Evolutionary conservation across 2,329 filamentous ascomycete species (phyloP), one percentile per base, ranked within the genome.

Genomic region (Aspergillus tamarii): DNA sequence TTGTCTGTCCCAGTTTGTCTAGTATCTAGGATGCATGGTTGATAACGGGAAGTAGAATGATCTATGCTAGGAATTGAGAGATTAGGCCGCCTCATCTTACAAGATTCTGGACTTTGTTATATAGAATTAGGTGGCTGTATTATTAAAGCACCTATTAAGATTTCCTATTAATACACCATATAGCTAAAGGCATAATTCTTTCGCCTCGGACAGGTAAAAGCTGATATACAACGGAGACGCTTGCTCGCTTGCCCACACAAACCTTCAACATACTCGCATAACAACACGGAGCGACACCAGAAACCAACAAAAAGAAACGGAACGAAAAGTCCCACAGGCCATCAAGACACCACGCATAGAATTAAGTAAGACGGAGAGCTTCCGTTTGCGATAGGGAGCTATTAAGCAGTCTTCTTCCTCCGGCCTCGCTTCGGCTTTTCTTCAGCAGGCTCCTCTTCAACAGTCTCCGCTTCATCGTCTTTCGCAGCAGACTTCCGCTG

Each of bases 21-120:
- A 58, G 65, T 66, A 52, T 63, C 66, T 62, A 55, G 41, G 61
- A 56, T 65, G 46, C 55, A 62, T 65, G 61, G 59, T 61, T 62
- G 62, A 67, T 66, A 63, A 53, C 28, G 48, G 52, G 67, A 61
- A 61, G 66, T 61, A 69, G 72, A 70, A 68, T 76, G 73, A 77
- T 77, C 72, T 73, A 70, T 70, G 69, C 69, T 70, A 74, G 71
- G 71, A 78, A 79, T 76, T 77, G 74, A 79, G 74, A 79, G 71
- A 79, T 76, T 76, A 71, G 79, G 79, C 79, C 79, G 76, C 78
- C 79, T 81, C 79, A 78, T 43, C 55, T 2, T 12, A 41, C 57
- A 19, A 19, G 19, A 10, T 12, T 28, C 16, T 34, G 23, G 28
- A 28, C 28, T 16, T 21, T 16, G 26, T 39, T 55, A 19, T 36